Base-by-base conservation (phyloP, 805 yeast genomes). In the Suhomyces kilbournensis region DNA sequence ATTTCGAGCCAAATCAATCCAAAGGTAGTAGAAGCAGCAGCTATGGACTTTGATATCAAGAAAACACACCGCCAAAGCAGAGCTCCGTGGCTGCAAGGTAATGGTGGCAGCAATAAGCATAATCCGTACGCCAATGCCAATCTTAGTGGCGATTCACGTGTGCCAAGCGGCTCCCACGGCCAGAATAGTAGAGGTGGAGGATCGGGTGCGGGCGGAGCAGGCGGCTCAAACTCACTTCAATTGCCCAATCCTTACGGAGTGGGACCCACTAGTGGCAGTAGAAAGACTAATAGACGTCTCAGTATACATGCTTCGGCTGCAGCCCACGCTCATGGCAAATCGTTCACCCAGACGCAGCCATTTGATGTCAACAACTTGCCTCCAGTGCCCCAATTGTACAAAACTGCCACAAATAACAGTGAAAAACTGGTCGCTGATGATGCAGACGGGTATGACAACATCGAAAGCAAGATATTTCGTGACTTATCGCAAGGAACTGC, bases 401-500 rank as follows among this genome's bases (percentile, higher is more conserved):
- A 40, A 10, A 28, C 51, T 10, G 50, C 48, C 2, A 40, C 49
- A 34, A 49, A 52, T 28, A 45, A 51, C n/a, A 12, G n/a, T 28
- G 48, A 25, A 12, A 39, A 39, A 26, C 52, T 53, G 51, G 38
- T 42, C 23, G 48, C 43, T 20, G 53, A 46, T 14, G 42, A 38
- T 9, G 48, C 40, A 15, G 54, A 47, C 14, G 53, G 47, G 7
- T 50, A 44, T 34, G 49, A 48, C 46, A 53, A 48, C 15, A 52
- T 56, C 20, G 57, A 51, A 17, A 49, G 47, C 39, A 12, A 60
- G 51, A 67, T 74, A 28, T 53, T 56, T 19, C 56, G 56, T 8
- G 80, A 82, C 50, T 65, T 89, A 54, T 72, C 82, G 9, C 80
- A 82, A 55, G 89, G 90, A 1, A 80, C 86, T 6, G 93, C 92